These are phyloP conservation scores for Colletotrichum camelliae DNA, from an alignment of 2,329 filamentous ascomycete species.

Conservation along the genomic window DNA sequence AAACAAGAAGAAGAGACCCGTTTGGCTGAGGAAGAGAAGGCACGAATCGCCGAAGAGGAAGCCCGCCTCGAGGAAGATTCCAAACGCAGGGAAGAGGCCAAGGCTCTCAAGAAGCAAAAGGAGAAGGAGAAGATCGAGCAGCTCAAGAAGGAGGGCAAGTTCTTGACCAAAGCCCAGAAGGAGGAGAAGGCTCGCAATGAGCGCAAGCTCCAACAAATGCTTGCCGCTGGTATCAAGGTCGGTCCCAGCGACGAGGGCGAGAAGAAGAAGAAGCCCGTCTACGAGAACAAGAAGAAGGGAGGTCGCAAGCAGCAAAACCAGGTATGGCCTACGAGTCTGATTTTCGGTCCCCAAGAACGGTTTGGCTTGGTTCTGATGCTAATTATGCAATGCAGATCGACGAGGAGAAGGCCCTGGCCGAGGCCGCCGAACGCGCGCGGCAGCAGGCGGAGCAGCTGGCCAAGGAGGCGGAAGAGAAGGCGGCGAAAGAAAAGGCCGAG, in stretches of 20 bases:
- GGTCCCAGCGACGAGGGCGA: conserved; percentile 62
- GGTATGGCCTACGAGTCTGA: conserved; percentile 41
- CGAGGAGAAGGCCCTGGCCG: conserved; percentile 79
- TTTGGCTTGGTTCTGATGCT: not conserved
- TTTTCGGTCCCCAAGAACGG: not conserved
- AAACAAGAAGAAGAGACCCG: conserved; percentile 68
- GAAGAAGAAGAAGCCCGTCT: conserved; percentile 78
- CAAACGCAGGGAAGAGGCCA: conserved; percentile 74
- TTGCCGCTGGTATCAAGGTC: conserved; percentile 77
- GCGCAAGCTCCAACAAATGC: conserved; percentile 83
- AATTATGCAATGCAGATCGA: conserved; percentile 56
- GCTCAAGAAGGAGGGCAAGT: conserved; percentile 87
- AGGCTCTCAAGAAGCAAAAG: conserved; percentile 80
- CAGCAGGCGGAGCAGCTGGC: conserved; percentile 71
- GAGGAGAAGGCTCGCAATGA: conserved; percentile 82
- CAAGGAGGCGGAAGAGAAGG: conserved; percentile 67
- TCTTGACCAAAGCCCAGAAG: conserved; percentile 84
- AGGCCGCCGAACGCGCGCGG: conserved; percentile 76
- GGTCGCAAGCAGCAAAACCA: conserved; percentile 61
- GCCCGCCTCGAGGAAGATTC: conserved; percentile 69
- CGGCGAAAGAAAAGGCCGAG: conserved; percentile 61
- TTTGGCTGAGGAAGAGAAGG: conserved; percentile 66
- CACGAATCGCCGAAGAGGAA: conserved; percentile 70
- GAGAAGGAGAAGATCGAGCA: conserved; percentile 88
- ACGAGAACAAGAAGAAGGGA: conserved; percentile 76